Conservation (phyloP, 148 eudicot genomes). For the Arctostaphylos glauca region DNA sequence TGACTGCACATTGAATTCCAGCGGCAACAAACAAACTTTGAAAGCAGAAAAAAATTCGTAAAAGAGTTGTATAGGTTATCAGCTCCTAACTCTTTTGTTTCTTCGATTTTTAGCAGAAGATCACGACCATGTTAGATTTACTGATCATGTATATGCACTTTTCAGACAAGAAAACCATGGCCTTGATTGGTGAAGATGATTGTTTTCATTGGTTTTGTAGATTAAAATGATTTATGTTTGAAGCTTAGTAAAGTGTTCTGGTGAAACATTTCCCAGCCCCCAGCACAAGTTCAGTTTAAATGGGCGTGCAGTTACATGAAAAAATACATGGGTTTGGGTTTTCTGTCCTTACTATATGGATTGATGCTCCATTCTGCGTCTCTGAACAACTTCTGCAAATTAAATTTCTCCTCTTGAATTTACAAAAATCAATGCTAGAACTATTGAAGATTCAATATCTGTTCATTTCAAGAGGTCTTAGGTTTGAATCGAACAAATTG, state of each 20-base stretch:
- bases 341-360: neutral
- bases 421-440: no score
- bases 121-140: constrained; percentile 30
- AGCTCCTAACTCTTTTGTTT: constrained; percentile 63
- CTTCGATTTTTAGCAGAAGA: constrained; percentile 84
- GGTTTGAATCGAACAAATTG: no score
- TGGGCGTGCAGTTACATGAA: neutral
- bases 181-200: constrained; percentile 26
- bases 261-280: constrained; percentile 5
- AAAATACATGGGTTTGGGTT: neutral
- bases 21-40: constrained; percentile 18
- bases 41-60: constrained; percentile 20
- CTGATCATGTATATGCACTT: constrained; percentile 43
- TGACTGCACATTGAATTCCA: constrained; percentile 32
- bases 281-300: neutral
- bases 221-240: constrained; percentile 17
- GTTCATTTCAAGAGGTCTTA: neutral
- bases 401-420: no score
- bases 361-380: neutral
- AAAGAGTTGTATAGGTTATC: constrained; percentile 59
- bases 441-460: neutral
- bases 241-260: constrained; percentile 9
- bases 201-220: constrained; percentile 25
- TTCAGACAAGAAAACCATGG: constrained; percentile 17
- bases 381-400: no score